Evolutionary conservation across 1,284 basidiomycete species (phyloP), one percentile per base, ranked within the genome.

Genomic region (Malassezia japonica): DNA sequence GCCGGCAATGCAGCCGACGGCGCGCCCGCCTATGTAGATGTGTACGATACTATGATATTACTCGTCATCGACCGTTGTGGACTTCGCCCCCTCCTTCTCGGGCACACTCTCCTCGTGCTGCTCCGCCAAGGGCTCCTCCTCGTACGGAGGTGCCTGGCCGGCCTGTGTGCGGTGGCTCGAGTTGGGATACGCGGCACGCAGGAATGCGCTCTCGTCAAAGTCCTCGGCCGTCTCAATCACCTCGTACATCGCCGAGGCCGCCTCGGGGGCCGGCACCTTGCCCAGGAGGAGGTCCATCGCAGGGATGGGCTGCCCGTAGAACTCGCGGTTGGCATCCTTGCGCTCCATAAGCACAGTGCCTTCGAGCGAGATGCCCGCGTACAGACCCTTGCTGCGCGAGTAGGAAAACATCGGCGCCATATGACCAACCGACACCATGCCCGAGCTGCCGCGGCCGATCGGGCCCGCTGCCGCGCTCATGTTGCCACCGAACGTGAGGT

Each of bases 401-500:
- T 96, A 96, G 60, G 87, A 88, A 76, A 95, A 98, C 84, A 96
- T 90, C 1, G 91, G 91, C 10, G 92, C 84, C 0, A 92, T 90
- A 74, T 92, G 87, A 16, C 87, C 84, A 39, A 98, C 76, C 8
- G 83, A 83, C 0, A 88, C 82, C 64, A 91, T 84, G 7, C 95
- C 82, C 50, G 86, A 85, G 0, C 86, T 92, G 9, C 94, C 94
- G 0, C 91, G 95, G 0, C 92, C 94, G 58, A 96, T 86, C 0
- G 92, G 92, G 0, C 70, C 68, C 3, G 62, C 65, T 0, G 67
- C 60, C 6, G 67, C 64, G 15, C 50, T 57, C 12, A 75, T 64
- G 47, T 66, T 61, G 57, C 79, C 79, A 3, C 94, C 92, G 48
- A 99, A 85, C 4, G 92, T 96, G 21, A 98, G 81, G 72, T 98